Evolutionary conservation across 2,329 filamentous ascomycete genomes (phyloP).

Genomic region (Penicillium sp.): DNA sequence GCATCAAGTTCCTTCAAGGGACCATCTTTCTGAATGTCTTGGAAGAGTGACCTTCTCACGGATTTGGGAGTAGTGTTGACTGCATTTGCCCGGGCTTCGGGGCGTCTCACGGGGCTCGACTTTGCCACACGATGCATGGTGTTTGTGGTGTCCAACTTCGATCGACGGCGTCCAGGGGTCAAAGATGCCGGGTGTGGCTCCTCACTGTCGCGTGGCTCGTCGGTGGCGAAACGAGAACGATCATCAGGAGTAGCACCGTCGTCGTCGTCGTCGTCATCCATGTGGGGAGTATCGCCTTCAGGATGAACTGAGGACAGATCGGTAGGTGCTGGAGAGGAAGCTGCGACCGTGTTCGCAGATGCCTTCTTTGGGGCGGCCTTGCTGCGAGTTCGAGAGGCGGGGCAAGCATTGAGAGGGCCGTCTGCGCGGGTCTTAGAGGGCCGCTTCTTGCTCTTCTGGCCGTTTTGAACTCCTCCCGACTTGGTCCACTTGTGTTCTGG

Average conservation of each 20-base stretch:
- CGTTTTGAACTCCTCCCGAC: constrained; percentile 30
- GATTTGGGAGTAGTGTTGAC: constrained; percentile 57
- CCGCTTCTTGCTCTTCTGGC: constrained; percentile 42
- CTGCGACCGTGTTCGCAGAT: constrained; percentile 17
- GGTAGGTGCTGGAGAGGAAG: constrained; percentile 41
- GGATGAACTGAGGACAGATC: constrained; percentile 40
- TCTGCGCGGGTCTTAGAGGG: constrained; percentile 35
- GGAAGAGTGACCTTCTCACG: constrained; percentile 48
- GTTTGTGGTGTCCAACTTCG: constrained; percentile 44
- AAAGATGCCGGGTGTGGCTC: constrained; percentile 44
- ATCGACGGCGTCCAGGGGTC: constrained; percentile 35
- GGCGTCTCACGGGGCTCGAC: constrained; percentile 60
- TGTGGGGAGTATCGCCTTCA: constrained; percentile 36
- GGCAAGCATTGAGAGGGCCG: constrained; percentile 35
- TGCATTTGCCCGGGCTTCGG: constrained; percentile 43
- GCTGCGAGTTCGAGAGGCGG: constrained; percentile 35
- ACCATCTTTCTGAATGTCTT: constrained; percentile 38
- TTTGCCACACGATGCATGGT: constrained; percentile 58
- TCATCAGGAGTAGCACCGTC: constrained; percentile 36
- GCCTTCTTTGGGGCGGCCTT: constrained; percentile 28
- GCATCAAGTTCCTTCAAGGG: constrained; percentile 40
- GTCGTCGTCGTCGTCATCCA: constrained; percentile 36
- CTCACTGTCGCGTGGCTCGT: constrained; percentile 48
- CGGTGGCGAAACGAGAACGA: constrained; percentile 50
- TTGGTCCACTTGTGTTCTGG: constrained; percentile 83